A percentile compares a stretch with the other conserved stretches of the same genome.
Conservation (phyloP, 2,329 filamentous ascomycete genomes). For the Lasiodiplodia hormozganensis region DNA sequence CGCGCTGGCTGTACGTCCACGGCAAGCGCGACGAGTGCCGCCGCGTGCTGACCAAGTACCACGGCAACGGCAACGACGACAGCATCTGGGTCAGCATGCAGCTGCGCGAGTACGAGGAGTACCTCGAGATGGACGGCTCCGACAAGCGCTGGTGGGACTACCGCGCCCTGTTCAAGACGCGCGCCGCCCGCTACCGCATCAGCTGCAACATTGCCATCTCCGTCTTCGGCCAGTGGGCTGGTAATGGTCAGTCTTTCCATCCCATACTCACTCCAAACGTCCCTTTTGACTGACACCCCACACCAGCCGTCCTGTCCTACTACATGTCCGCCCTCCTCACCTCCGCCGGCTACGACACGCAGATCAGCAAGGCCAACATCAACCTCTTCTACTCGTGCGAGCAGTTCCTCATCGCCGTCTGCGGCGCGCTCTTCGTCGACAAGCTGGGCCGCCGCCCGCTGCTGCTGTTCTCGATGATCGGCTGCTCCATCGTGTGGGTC, state of each 20-base stretch:
- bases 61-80: conserved; percentile 62
- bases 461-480: conserved; percentile 39
- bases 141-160: conserved; percentile 69
- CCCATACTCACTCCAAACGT: too few relatives aligned
- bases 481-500: conserved; percentile 38
- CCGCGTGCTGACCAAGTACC: conserved; percentile 61
- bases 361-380: conserved; percentile 28
- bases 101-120: conserved; percentile 63
- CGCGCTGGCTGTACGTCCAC: conserved; percentile 54
- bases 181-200: conserved; percentile 58
- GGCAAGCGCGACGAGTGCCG: conserved; percentile 42
- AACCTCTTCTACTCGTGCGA: conserved; percentile 33
- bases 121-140: conserved; percentile 53
- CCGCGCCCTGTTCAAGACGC: conserved; percentile 59
- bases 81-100: conserved; percentile 63
- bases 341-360: conserved; percentile 24
- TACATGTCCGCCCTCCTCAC: conserved; percentile 28
- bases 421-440: conserved; percentile 44
- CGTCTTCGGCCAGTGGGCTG: conserved; percentile 57
- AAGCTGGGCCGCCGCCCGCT: conserved; percentile 43
- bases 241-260: conserved; percentile 37
- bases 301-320: conserved; percentile 26
- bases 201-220: conserved; percentile 60
- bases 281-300: neutral
- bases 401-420: conserved; percentile 43